Percentiles rank a stretch among this genome's conserved stretches.
Conservation (phyloP, 2,329 filamentous ascomycete species). For the Beauveria asiatica region DNA sequence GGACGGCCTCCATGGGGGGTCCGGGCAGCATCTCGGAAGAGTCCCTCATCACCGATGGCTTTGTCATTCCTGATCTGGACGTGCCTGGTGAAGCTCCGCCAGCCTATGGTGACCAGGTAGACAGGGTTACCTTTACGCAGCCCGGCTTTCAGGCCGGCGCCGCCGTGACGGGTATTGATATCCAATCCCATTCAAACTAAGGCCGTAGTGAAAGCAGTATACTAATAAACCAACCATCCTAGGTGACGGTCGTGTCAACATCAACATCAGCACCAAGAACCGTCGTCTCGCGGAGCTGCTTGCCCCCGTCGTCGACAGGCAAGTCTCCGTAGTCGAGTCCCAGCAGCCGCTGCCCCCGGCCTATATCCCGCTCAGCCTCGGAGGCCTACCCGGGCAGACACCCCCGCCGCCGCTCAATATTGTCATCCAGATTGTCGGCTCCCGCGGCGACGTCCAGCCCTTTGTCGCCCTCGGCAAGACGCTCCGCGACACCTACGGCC, state of each 20-base stretch:
- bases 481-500: slow-evolving; percentile 55
- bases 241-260: slow-evolving; percentile 72
- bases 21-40: slow-evolving; percentile 13
- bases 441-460: slow-evolving; percentile 67
- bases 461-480: slow-evolving; percentile 62
- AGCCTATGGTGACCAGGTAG: slow-evolving; percentile 49
- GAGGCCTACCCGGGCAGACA: slow-evolving; percentile 47
- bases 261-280: slow-evolving; percentile 67
- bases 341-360: slow-evolving; percentile 47
- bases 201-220: background rate
- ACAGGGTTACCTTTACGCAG: slow-evolving; percentile 51
- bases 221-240: background rate
- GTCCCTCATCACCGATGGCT: slow-evolving; percentile 30
- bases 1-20: background rate
- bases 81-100: slow-evolving; percentile 38
- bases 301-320: slow-evolving; percentile 51
- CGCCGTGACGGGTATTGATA: slow-evolving; percentile 40
- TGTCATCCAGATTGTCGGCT: slow-evolving; percentile 68
- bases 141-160: slow-evolving; percentile 56
- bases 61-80: slow-evolving; percentile 33
- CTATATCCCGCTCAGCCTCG: slow-evolving; percentile 66
- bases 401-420: slow-evolving; percentile 56
- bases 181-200: too few species aligned
- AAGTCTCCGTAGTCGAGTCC: slow-evolving; percentile 39
- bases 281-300: slow-evolving; percentile 58